Evolutionary conservation across 2,329 filamentous ascomycete genomes (phyloP).

Genomic region (Zymoseptoria brevis): DNA sequence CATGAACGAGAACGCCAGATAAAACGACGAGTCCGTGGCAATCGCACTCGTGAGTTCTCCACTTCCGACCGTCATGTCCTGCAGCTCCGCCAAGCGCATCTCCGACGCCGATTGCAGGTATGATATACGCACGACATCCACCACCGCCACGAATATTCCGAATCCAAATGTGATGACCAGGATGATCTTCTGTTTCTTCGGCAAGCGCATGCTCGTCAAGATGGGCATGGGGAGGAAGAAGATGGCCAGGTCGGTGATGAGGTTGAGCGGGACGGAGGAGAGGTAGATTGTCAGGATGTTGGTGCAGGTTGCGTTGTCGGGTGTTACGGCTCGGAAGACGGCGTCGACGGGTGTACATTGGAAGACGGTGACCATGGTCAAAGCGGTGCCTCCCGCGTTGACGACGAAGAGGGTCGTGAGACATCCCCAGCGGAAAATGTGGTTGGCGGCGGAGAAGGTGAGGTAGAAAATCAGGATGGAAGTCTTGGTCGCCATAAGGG

Average conservation of each 20-base stretch:
- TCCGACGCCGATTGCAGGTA: slow-evolving; percentile 69
- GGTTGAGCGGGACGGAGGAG: slow-evolving; percentile 78
- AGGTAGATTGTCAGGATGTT: slow-evolving; percentile 58
- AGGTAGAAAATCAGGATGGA: slow-evolving; percentile 91
- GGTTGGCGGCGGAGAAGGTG: slow-evolving; percentile 69
- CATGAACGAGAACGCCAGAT: slow-evolving; percentile 71
- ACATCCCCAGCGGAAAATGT: slow-evolving; percentile 71
- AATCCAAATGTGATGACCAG: slow-evolving; percentile 78
- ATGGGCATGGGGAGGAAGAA: slow-evolving; percentile 83
- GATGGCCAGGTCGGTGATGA: slow-evolving; percentile 83
- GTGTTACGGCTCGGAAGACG: slow-evolving; percentile 51
- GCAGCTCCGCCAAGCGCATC: slow-evolving; percentile 37
- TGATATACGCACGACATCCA: slow-evolving; percentile 83
- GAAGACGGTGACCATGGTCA: slow-evolving; percentile 81
- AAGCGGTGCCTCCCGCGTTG: slow-evolving; percentile 65
- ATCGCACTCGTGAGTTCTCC: slow-evolving; percentile 29
- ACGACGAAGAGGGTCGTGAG: slow-evolving; percentile 70
- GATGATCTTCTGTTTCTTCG: slow-evolving; percentile 78
- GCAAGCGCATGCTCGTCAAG: slow-evolving; percentile 75
- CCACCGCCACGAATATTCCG: slow-evolving; percentile 77
- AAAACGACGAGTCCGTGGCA: slow-evolving; percentile 52
- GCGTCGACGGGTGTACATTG: slow-evolving; percentile 72
- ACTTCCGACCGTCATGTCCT: slow-evolving; percentile 7
- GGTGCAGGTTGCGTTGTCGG: slow-evolving; percentile 45
- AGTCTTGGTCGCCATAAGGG: slow-evolving; percentile 83